Evolutionary conservation across 2,329 filamentous ascomycete species (phyloP).

Genomic region (Aspergillus arachidicola): DNA sequence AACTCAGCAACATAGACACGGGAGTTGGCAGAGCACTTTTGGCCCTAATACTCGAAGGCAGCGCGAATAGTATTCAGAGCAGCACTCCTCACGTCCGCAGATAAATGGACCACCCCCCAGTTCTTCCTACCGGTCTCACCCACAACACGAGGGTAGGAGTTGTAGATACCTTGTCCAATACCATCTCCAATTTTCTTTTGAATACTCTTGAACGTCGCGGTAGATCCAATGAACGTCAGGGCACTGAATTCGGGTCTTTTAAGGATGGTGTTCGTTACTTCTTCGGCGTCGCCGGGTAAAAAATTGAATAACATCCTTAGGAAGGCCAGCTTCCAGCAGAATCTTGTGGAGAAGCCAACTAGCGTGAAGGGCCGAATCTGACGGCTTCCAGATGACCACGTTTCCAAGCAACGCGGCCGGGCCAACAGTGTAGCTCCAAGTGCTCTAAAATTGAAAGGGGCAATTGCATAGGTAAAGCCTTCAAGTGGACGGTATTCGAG

Average conservation of each 20-base stretch:
- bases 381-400: constrained; percentile 94
- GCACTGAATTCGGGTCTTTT: constrained; percentile 78
- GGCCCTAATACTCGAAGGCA: constrained; percentile 86
- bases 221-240: constrained; percentile 92
- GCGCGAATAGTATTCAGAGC: constrained; percentile 80
- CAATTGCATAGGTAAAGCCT: constrained; percentile 91
- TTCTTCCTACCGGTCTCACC: constrained; percentile 93
- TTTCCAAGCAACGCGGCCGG: constrained; percentile 88
- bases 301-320: constrained; percentile 91
- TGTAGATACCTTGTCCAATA: constrained; percentile 78
- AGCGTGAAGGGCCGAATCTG: constrained; percentile 78
- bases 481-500: constrained; percentile 89
- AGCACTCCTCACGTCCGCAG: constrained; percentile 74
- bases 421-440: constrained; percentile 82
- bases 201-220: constrained; percentile 82
- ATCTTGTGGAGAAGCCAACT: constrained; percentile 85
- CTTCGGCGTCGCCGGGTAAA: constrained; percentile 80
- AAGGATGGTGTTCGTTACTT: constrained; percentile 76
- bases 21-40: constrained; percentile 87
- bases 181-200: constrained; percentile 83
- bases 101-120: constrained; percentile 79
- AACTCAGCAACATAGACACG: constrained; percentile 77
- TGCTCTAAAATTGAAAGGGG: constrained; percentile 95
- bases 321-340: constrained; percentile 81
- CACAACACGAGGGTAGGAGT: constrained; percentile 81